Evolutionary conservation across 805 yeast species (phyloP), one percentile per base, ranked within the genome.

Genomic region (Torulaspora quercuum): DNA sequence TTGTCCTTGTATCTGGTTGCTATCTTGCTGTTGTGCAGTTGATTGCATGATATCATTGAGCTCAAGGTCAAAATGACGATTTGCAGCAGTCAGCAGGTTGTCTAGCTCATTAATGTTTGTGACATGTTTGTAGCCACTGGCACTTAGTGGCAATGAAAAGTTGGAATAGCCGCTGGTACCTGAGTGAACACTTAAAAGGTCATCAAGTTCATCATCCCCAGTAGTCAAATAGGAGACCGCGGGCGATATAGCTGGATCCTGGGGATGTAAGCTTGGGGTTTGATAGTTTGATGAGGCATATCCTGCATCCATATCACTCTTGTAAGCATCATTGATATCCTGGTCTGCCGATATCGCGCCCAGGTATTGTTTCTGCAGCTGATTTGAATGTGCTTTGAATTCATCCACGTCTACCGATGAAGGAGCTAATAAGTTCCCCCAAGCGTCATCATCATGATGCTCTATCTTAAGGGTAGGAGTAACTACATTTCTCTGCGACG

Each of bases 181-280:
- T 2, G 62, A 56, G 23, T 53, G 48, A 6, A 59, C 53, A 44
- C 61, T 55, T 30, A 53, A 25, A 7, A 53, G 27, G 33, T 59
- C 64, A 31, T 56, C 62, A 24, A 50, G 37, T 27, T 57, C 59
- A 4, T 45, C 52, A 24, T 55, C 59, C 7, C 49, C 47, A 8
- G 52, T 45, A 13, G 55, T 46, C 21, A 54, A 28, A 30, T 46
- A 40, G 6, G 59, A 53, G 24, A 46, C 28, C 12, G 53, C 49
- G 2, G 64, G 62, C 2, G 63, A 57, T 6, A 50, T 36, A 3
- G 57, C 50, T 18, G 50, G 38, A 25, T 53, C 55, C 11, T 42
- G 48, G 6, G 53, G 45, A 13, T 44, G 29, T 20, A 52, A 24
- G 23, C 42, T 45, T 7, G 58, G 56, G 8, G 53, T 40, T 16